Percentiles rank a stretch among this genome's conserved stretches.
Conservation (phyloP, 305 asterid species). For the Rubia tinctorum region DNA sequence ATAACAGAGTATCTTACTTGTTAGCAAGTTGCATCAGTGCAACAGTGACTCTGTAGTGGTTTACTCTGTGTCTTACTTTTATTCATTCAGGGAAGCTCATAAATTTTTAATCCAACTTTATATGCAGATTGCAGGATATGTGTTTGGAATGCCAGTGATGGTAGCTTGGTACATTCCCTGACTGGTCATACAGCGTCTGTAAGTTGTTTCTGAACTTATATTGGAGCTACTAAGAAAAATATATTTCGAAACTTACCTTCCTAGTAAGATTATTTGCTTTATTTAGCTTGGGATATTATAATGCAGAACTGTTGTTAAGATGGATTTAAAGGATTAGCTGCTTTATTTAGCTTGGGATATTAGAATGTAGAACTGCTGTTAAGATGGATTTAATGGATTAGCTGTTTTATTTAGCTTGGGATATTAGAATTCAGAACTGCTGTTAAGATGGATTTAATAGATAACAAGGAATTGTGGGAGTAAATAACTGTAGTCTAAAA, state of each 20-base stretch:
- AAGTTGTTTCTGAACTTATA: constrained; percentile 34
- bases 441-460: neutral
- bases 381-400: neutral
- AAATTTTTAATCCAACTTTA: constrained; percentile 19
- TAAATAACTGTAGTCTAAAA: neutral
- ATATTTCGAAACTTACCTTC: neutral
- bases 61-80: no score
- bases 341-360: neutral
- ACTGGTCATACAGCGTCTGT: constrained; percentile 93
- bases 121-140: constrained; percentile 95
- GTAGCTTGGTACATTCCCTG: constrained; percentile 98
- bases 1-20: neutral
- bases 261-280: neutral
- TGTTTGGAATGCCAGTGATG: constrained; percentile 99
- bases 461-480: neutral
- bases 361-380: neutral
- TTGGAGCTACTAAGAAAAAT: neutral
- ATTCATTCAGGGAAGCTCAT: neutral
- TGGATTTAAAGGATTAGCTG: neutral
- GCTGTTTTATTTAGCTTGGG: neutral
- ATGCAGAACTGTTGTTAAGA: neutral
- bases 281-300: neutral
- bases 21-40: neutral
- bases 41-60: neutral
- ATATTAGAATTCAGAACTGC: neutral